phyloP scores from a whole-genome alignment of 106 monocot species.

The Dendrobium huoshanense region DNA sequence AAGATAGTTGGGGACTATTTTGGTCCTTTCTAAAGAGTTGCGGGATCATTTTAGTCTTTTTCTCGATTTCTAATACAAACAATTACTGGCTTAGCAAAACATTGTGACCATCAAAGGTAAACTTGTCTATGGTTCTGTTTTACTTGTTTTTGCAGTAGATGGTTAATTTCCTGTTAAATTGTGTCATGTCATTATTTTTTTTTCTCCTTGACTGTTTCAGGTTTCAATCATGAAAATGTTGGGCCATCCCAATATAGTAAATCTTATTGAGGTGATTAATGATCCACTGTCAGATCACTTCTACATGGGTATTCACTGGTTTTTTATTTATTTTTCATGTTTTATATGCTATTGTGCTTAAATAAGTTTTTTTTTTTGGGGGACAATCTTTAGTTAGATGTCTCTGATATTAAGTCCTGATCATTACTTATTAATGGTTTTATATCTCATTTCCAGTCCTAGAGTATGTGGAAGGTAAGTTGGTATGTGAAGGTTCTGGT shows the following conservation, averaged over 20 bases:
- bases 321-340: not conserved
- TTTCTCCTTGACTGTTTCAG: constrained; percentile 27
- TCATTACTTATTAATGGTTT: not conserved
- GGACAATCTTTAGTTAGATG: not conserved
- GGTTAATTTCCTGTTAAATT: not conserved
- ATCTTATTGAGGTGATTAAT: constrained; percentile 97
- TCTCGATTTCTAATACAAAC: not conserved
- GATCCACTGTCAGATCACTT: constrained; percentile 74
- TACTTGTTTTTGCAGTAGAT: not conserved
- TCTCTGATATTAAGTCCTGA: constrained; percentile 2
- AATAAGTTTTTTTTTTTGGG: not conserved
- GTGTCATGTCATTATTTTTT: not conserved
- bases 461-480: constrained; percentile 46
- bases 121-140: not conserved
- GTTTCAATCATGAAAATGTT: constrained; percentile 96
- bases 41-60: too few relatives aligned
- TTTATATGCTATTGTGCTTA: not conserved
- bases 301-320: constrained; percentile 69
- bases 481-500: constrained; percentile 31
- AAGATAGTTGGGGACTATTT: too few relatives aligned
- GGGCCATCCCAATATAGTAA: constrained; percentile 93
- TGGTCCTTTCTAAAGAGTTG: too few relatives aligned
- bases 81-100: not conserved
- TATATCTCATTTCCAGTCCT: constrained; percentile 29
- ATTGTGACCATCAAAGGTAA: not conserved